Conservation (phyloP, 805 yeast genomes). For the Debaryomyces maramus region DNA sequence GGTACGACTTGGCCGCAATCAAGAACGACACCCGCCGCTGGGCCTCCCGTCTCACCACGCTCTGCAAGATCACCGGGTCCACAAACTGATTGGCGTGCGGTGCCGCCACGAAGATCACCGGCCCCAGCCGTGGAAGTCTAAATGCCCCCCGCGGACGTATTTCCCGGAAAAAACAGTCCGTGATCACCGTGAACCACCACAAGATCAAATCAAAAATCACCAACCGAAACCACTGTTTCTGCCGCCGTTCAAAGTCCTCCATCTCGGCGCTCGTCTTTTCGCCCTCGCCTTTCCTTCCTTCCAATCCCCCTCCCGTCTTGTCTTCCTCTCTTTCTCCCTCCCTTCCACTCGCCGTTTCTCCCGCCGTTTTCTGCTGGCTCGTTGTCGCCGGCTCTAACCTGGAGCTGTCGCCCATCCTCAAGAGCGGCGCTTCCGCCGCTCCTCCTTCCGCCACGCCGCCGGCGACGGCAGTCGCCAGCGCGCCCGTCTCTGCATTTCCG, state of each 20-base stretch:
- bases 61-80: slow-evolving; percentile 76
- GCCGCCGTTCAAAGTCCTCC: neutral
- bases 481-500: no score
- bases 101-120: slow-evolving; percentile 91
- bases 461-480: no score
- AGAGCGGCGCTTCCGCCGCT: no score
- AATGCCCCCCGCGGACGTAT: slow-evolving; percentile 87
- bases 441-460: no score
- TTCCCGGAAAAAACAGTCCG: slow-evolving; percentile 80
- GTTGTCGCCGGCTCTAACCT: no score
- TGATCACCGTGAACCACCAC: slow-evolving; percentile 38
- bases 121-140: slow-evolving; percentile 67
- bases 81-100: slow-evolving; percentile 98
- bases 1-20: slow-evolving; percentile 80
- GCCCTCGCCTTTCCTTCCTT: neutral
- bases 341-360: neutral
- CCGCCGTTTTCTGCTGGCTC: neutral
- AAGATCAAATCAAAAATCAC: slow-evolving; percentile 35
- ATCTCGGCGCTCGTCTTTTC: neutral
- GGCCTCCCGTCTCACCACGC: slow-evolving; percentile 68
- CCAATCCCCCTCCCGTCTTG: neutral
- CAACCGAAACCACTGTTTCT: slow-evolving; percentile 25
- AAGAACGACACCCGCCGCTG: slow-evolving; percentile 74
- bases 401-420: no score
- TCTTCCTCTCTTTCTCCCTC: neutral